These are phyloP conservation scores for Tribonema minus DNA, from an alignment of 108 stramenopile genomes.

Conservation along the genomic window DNA sequence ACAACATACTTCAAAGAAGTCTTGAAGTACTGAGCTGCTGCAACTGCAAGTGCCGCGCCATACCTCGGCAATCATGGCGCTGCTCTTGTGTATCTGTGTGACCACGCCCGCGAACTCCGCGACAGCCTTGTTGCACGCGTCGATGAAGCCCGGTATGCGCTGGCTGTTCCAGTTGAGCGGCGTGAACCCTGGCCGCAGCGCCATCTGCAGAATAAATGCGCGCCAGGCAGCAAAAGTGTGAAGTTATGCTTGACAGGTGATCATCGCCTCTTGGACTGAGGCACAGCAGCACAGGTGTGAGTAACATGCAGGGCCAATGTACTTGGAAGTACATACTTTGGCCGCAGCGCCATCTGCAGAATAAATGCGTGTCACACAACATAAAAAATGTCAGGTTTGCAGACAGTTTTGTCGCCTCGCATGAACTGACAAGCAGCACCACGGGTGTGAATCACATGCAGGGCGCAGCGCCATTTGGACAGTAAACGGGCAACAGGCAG, in stretches of 20 bases:
- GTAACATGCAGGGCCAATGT: too few relatives aligned
- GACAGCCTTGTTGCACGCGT: slow-evolving; percentile 57
- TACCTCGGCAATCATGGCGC: slow-evolving; percentile 60
- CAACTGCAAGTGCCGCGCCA: not conserved
- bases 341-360: slow-evolving; percentile 9
- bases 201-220: not conserved
- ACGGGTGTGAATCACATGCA: too few relatives aligned
- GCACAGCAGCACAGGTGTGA: too few relatives aligned
- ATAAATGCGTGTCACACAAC: too few relatives aligned
- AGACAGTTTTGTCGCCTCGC: not conserved
- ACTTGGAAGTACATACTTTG: too few relatives aligned
- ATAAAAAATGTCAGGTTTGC: not conserved
- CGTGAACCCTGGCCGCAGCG: slow-evolving; percentile 51
- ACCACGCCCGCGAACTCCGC: slow-evolving; percentile 58
- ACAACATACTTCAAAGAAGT: too few relatives aligned
- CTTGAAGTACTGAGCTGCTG: too few relatives aligned
- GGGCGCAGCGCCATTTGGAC: slow-evolving; percentile 7
- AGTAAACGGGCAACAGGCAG: too few relatives aligned
- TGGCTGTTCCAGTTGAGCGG: slow-evolving; percentile 71
- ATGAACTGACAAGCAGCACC: too few relatives aligned
- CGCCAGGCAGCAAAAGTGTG: too few relatives aligned
- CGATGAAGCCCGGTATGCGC: slow-evolving; percentile 63
- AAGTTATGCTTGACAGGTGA: not conserved
- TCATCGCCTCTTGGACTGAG: too few relatives aligned
- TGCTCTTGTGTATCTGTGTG: slow-evolving; percentile 60